These are phyloP conservation scores for Rhodosporidiobolus sp. DNA, from an alignment of 768 basidiomycete genomes.

Conservation along the genomic window DNA sequence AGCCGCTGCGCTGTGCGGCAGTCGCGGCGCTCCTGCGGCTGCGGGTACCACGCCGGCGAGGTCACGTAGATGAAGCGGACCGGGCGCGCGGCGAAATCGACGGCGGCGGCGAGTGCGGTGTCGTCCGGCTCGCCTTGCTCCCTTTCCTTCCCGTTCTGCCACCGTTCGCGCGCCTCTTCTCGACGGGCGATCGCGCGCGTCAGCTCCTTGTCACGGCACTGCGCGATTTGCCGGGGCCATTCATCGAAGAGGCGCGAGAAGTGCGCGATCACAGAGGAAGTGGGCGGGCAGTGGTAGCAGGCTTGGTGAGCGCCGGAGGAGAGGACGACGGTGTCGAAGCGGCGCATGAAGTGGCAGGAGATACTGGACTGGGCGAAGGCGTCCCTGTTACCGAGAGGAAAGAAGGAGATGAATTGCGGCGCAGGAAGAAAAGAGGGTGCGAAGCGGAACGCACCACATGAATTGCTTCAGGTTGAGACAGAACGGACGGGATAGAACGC, in stretches of 20 bases:
- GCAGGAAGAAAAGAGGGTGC: not conserved
- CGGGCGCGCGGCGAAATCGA: not conserved
- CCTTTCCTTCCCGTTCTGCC: not conserved
- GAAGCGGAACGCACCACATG: not conserved
- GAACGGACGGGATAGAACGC: no score
- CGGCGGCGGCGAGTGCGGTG: not conserved
- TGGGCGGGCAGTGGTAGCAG: slow-evolving; percentile 21
- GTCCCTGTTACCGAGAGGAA: slow-evolving; percentile 4
- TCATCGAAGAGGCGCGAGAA: not conserved
- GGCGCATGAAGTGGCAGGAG: slow-evolving; percentile 11
- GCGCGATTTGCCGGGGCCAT: not conserved
- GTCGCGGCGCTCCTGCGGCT: slow-evolving; percentile 2
- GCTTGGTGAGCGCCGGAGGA: slow-evolving; percentile 27
- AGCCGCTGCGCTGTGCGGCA: slow-evolving; percentile 15
- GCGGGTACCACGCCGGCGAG: slow-evolving; percentile 9
- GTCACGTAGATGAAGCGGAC: slow-evolving; percentile 7
- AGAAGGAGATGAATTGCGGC: no score
- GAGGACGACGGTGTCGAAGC: slow-evolving; percentile 20
- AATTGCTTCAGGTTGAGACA: no score
- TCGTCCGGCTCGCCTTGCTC: not conserved
- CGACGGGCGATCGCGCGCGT: not conserved
- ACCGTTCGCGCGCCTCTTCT: not conserved
- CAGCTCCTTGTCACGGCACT: not conserved
- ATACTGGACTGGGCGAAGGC: not conserved
- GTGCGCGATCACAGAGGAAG: slow-evolving; percentile 1